phyloP scores from a whole-genome alignment of 257 asterid species.

The Nicotiana tabacum region DNA sequence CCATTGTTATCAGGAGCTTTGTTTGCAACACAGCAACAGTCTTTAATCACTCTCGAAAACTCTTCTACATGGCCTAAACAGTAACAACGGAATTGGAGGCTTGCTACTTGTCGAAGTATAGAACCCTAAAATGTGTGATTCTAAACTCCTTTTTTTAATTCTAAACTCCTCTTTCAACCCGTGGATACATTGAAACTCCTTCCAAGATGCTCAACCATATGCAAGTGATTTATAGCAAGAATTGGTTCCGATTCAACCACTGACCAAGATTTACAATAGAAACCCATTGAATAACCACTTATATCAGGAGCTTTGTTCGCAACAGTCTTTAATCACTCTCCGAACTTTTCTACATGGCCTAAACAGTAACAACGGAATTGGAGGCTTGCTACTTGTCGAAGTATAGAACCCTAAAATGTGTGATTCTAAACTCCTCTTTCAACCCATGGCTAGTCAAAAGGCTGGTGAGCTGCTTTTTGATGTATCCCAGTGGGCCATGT shows the following conservation, averaged over 20 bases:
- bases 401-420: too few relatives aligned
- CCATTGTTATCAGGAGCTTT: not conserved
- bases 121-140: too few relatives aligned
- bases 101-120: too few relatives aligned
- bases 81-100: too few relatives aligned
- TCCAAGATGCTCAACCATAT: not conserved
- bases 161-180: too few relatives aligned
- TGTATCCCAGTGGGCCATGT: too few relatives aligned
- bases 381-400: too few relatives aligned
- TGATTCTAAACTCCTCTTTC: too few relatives aligned
- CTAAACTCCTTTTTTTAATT: too few relatives aligned
- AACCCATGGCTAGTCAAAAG: too few relatives aligned
- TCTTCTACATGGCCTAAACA: not conserved
- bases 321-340: not conserved
- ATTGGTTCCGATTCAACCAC: not conserved
- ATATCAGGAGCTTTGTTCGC: not conserved
- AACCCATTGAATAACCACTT: not conserved
- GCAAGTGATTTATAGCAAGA: not conserved
- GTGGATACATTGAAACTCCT: not conserved
- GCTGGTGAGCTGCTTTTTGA: too few relatives aligned
- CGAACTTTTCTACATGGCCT: not conserved
- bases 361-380: too few relatives aligned
- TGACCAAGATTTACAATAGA: not conserved
- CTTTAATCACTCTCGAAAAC: not conserved
- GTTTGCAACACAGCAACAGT: not conserved